phyloP scores from a whole-genome alignment of 306 rosid species.

The Cyamopsis tetragonoloba region DNA sequence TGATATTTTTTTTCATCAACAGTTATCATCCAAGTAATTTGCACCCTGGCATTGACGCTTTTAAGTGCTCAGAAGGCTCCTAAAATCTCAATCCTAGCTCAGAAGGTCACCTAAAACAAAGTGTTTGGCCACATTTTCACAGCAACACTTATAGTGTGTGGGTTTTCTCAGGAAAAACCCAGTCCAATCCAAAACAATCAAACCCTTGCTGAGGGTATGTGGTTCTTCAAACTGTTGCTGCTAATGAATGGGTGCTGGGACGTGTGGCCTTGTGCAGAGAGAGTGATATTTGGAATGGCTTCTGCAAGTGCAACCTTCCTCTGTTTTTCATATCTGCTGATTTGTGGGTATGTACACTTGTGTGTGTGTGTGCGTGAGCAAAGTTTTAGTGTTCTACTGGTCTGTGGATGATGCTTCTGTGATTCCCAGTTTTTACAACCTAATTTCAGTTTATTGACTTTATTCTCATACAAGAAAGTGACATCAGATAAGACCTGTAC shows the following conservation, averaged over 20 bases:
- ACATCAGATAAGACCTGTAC: not conserved
- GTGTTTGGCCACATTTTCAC: not conserved
- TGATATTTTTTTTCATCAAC: not conserved
- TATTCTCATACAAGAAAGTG: not conserved
- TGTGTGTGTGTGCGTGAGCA: not conserved
- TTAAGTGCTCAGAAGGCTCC: not conserved
- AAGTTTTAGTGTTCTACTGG: not conserved
- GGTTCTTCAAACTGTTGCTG: not conserved
- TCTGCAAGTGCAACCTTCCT: not conserved
- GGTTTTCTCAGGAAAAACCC: not conserved
- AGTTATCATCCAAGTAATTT: not conserved
- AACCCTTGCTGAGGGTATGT: not conserved
- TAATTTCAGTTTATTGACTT: not conserved
- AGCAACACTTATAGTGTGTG: not conserved
- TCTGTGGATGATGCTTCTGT: not conserved
- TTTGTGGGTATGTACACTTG: not conserved
- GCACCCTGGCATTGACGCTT: not conserved
- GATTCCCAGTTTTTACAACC: not conserved
- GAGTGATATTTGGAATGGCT: not conserved
- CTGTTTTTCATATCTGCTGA: not conserved
- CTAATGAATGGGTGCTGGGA: not conserved
- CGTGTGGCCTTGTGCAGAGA: not conserved
- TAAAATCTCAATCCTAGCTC: not conserved
- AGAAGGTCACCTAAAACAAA: too few species aligned
- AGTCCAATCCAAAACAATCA: not conserved